phyloP scores from a whole-genome alignment of 2,329 filamentous ascomycete genomes.

The Ceratocystis colombiana region DNA sequence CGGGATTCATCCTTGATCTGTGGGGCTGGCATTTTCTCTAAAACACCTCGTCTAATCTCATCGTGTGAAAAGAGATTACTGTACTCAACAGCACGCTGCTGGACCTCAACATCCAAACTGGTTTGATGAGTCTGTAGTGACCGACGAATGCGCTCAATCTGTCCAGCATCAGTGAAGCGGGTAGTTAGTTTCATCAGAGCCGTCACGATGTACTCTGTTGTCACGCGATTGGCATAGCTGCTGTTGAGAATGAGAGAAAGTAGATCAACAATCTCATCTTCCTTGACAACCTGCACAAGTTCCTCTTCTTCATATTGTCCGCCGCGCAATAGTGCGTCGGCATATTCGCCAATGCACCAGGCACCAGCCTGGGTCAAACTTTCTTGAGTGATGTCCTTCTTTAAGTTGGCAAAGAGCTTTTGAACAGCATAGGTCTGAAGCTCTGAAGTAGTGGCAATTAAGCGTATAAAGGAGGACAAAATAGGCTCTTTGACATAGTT shows the following conservation, averaged over 20 bases:
- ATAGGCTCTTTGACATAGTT: constrained; percentile 98
- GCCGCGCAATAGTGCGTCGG: constrained; percentile 76
- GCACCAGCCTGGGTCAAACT: constrained; percentile 84
- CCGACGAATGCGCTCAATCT: constrained; percentile 73
- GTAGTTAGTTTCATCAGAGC: constrained; percentile 92
- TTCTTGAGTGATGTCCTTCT: constrained; percentile 96
- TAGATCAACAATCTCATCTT: constrained; percentile 85
- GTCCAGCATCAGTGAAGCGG: constrained; percentile 68
- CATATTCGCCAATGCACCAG: constrained; percentile 97
- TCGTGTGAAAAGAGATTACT: constrained; percentile 89
- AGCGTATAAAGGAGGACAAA: constrained; percentile 85
- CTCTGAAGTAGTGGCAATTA: constrained; percentile 89
- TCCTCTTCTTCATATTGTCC: constrained; percentile 83
- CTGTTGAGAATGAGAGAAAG: constrained; percentile 88
- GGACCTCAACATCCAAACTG: constrained; percentile 87
- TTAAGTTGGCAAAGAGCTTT: constrained; percentile 81
- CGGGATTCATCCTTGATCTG: constrained; percentile 94
- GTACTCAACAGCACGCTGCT: constrained; percentile 93
- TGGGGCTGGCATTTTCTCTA: constrained; percentile 95
- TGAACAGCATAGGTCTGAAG: constrained; percentile 94
- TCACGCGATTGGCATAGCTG: constrained; percentile 81
- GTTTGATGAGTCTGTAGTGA: constrained; percentile 69
- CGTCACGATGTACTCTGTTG: constrained; percentile 92
- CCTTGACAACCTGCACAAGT: constrained; percentile 66
- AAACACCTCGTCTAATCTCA: constrained; percentile 72